Evolutionary conservation across 306 rosid genomes (phyloP), one percentile per base, ranked within the genome.

Genomic region (Cucurbita maxima): DNA sequence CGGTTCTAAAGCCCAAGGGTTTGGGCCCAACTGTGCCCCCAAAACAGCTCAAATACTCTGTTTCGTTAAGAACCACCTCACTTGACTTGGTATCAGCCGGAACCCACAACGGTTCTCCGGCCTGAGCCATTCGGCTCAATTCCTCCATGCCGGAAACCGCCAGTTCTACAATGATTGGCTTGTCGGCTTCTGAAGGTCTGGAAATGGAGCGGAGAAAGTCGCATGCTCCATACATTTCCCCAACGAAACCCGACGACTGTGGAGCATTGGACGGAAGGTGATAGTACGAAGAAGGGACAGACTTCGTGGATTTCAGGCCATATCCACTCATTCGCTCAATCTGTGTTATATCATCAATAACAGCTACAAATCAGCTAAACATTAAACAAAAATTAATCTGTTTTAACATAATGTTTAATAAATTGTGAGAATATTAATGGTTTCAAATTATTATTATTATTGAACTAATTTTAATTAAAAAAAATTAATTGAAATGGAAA

Each of bases 101-200:
- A 68, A 85, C 36, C 97, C 96, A 92, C 53, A 92, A 67, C 16
- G 96, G 89, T 10, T 82, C 81, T 25, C 86, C 90, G 12, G 77
- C 78, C n/a, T 80, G 80, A 70, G 87, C 89, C 84, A 89, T 56
- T 11, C 76, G 79, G 44, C 59, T 70, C 19, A 70, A 5, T 16
- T 70, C 74, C 57, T 89, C 89, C 95, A 88, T 82, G 3, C 96
- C 94, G 0, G 84, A 84, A 18, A 77, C 83, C 3, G 89, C 92
- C 8, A 89, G 82, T 78, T 88, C 91, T 22, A 84, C 78, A 10
- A 89, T 85, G 57, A 74, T 74, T 5, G 80, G 77, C 69, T 83
- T 89, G 22, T 92, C 88, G 5, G 83, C 80, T 47, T 86, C 86
- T 6, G 77, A 67, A 41, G 84, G 81, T 16, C 82, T 80, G 44